phyloP scores from a whole-genome alignment of 352 stramenopile species.

The Thraustochytrium sp. region DNA sequence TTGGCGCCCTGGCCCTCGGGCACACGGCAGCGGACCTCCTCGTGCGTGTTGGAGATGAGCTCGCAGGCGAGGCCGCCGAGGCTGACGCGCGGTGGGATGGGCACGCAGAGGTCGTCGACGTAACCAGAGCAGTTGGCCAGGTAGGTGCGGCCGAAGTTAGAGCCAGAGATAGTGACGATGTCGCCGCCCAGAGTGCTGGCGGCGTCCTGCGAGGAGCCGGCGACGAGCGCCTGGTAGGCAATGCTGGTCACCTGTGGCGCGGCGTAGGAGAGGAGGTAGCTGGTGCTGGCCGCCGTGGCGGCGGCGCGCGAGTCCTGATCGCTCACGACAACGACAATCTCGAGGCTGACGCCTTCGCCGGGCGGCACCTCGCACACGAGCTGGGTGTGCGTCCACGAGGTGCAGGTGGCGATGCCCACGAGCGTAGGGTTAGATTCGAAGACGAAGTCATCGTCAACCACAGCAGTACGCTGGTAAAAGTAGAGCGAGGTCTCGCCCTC shows the following conservation, averaged over 20 bases:
- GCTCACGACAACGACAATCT: neutral
- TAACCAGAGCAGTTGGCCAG: neutral
- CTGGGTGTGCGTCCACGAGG: neutral
- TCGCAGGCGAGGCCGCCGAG: conserved; percentile 3
- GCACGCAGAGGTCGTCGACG: neutral
- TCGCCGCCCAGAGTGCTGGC: neutral
- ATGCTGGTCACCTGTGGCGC: neutral
- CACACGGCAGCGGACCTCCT: neutral
- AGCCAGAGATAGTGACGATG: neutral
- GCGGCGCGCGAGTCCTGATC: neutral
- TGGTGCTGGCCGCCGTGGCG: neutral
- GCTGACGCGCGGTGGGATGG: neutral
- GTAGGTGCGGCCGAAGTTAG: conserved; percentile 32
- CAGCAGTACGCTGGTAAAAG: neutral
- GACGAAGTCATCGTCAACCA: neutral
- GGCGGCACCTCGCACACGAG: conserved; percentile 15
- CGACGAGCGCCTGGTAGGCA: too few species aligned
- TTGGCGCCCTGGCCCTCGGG: neutral
- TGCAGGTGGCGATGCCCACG: conserved; percentile 12
- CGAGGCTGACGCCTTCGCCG: conserved; percentile 10
- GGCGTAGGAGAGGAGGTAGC: conserved; percentile 1
- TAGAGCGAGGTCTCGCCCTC: too few species aligned
- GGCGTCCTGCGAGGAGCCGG: neutral
- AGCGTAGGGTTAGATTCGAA: neutral
- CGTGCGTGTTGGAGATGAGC: conserved; percentile 22